Evolutionary conservation across 2,329 filamentous ascomycete genomes (phyloP), one percentile per base, ranked within the genome.

Genomic region (Aspergillus sergii): DNA sequence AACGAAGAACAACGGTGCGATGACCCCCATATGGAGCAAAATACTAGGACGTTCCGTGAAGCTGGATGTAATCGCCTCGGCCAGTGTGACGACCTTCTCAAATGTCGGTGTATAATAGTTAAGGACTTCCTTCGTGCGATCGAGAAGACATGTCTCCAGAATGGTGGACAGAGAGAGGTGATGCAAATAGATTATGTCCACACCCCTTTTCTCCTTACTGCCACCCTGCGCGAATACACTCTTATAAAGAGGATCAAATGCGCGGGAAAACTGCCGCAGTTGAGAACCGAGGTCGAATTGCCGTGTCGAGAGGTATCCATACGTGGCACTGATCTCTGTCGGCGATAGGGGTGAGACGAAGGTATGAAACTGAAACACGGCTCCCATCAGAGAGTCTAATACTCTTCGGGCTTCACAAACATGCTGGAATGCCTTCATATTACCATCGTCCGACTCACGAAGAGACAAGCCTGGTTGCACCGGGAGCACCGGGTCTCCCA

Each of bases 1-100:
- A n/a, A 75, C 67, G 53, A 74, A 71, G 62, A 73, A 75, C 7
- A 78, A 66, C 3, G 75, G 69, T 23, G 73, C 68, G n/a, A 75
- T 70, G 21, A 78, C 64, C 4, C 72, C 74, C 41, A 72, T 70
- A 45, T 76, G 71, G 63, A 77, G 46, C 10, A 65, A 53, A 21
- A 72, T 59, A 16, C 64, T 66, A 11, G 69, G 67, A 1, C 51
- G 57, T 2, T 66, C 63, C 3, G 41, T 12, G 28, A 66, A 64
- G n/a, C 34, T 60, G 39, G 43, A 23, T 23, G 54, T 60, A 12
- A 66, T 58, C 23, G 4, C 8, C 21, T 62, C 30, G 11, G 32
- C 60, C 0, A 66, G 10, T 2, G 56, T 51, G 9, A 68, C 12
- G 0, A 69, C 32, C 0, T 12, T 23, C 11, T 55, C 30, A 48